Conservation (phyloP, 23 red algal species). For the Agarophyton chilense region DNA sequence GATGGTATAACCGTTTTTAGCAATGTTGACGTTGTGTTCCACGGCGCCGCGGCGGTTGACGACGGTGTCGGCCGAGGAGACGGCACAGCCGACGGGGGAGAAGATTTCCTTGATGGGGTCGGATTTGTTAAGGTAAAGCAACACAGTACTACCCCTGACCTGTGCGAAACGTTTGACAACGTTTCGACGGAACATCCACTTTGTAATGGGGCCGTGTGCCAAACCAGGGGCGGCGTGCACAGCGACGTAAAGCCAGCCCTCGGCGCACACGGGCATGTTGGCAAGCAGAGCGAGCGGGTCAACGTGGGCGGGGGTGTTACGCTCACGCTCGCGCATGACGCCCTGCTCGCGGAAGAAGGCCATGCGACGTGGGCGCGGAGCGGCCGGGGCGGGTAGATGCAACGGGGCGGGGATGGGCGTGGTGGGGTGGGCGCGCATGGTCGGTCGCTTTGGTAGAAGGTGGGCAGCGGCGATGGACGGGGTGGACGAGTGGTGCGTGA, state of each 20-base stretch:
- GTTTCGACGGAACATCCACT: constrained; percentile 69
- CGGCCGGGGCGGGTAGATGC: neutral
- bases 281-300: constrained; percentile 63
- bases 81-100: constrained; percentile 64
- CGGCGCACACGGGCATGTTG: constrained; percentile 63
- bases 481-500: neutral
- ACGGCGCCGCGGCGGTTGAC: constrained; percentile 56
- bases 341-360: constrained; percentile 64
- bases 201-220: constrained; percentile 63
- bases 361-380: constrained; percentile 39
- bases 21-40: constrained; percentile 71
- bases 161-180: constrained; percentile 68
- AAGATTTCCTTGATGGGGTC: constrained; percentile 66
- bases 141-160: constrained; percentile 33
- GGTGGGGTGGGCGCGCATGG: neutral
- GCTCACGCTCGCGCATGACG: constrained; percentile 47
- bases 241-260: constrained; percentile 62
- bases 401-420: constrained; percentile 4
- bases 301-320: constrained; percentile 44
- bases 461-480: constrained; percentile 8
- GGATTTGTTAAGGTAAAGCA: constrained; percentile 43
- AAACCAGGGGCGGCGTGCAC: constrained; percentile 60
- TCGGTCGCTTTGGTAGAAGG: constrained; percentile 15
- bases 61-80: constrained; percentile 64
- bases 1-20: constrained; percentile 69